Percentiles rank a stretch among this genome's conserved stretches.
Conservation (phyloP, 306 rosid species). For the Mimosa pudica region DNA sequence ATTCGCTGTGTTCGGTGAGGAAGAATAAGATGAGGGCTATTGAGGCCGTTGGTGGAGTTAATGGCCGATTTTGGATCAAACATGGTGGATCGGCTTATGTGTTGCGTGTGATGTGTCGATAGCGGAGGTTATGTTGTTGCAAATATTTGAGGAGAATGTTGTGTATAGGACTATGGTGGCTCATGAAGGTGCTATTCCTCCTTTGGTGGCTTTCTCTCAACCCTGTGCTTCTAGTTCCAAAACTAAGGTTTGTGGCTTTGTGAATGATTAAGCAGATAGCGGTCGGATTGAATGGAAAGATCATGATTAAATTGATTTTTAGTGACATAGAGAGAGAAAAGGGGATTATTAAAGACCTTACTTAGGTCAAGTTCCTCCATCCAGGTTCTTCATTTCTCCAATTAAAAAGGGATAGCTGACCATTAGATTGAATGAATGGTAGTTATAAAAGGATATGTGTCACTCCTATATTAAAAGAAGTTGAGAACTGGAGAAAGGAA, state of each 20-base stretch:
- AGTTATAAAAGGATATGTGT: no score
- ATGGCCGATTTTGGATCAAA: constrained; percentile 81
- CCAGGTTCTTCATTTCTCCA: no score
- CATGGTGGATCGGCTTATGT: constrained; percentile 87
- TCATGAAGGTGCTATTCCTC: constrained; percentile 92
- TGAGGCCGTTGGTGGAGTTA: constrained; percentile 62
- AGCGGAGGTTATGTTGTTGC: constrained; percentile 59
- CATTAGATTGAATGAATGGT: no score
- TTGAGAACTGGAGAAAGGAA: no score
- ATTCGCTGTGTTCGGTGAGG: constrained; percentile 66
- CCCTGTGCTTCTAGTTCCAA: constrained; percentile 78
- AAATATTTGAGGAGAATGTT: constrained; percentile 63
- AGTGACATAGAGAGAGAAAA: no score
- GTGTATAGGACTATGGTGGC: constrained; percentile 67
- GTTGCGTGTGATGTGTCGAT: constrained; percentile 57
- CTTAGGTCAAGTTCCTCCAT: no score
- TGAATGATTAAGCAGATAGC: no score
- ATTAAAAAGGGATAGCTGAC: no score
- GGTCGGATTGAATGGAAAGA: no score
- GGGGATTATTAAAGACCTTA: no score
- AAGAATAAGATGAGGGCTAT: constrained; percentile 78
- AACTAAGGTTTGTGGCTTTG: constrained; percentile 58
- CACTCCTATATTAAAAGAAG: no score
- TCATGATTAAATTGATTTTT: no score
- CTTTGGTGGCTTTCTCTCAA: constrained; percentile 73